Base-by-base conservation (phyloP, 2,329 filamentous ascomycete genomes). In the Eutypa lata region DNA sequence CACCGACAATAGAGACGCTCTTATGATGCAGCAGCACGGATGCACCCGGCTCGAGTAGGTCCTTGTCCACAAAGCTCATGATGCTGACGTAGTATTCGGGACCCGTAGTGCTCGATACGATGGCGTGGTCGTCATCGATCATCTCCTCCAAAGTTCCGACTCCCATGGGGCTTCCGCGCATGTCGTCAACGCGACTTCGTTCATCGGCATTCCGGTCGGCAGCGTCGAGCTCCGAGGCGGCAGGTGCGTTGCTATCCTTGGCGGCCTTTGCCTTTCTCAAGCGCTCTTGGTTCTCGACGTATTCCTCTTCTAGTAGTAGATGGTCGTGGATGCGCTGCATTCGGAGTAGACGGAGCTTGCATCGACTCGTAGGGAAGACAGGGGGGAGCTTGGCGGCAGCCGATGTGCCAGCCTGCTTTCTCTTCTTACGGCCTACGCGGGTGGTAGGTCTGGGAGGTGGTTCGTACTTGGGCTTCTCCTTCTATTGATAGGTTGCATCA, bases 391-490 rank as follows among this genome's bases (percentile, higher is more conserved):
- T 99, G 53, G 93, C 91, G 18, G 94, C 90, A 49, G 94, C 92
- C 73, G 93, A 97, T 58, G 91, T 91, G 50, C 94, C 94, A 55
- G 89, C 91, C 48, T 86, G 84, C 87, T 90, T 97, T 83, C 92
- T 93, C 89, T 99, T 99, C 88, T 95, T 97, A 69, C 93, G 90
- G 56, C 94, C 94, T 71, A 99, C 88, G 71, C 94, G 90, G 61
- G 94, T 97, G 57, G 94, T 99, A 58, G 94, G 94, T 68, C 93
- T 88, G 73, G 94, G 94, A 63, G 94, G 94, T 60, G 94, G 94
- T 76, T 99, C 94, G 81, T 99, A 99, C 89, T 96, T 97, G 71
- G 94, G 94, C 87, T 99, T 99, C 59, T 99, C 93, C 83, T 99
- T 97, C 93, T 96, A 67, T 64, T 55, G 37, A 24, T 54, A 2